phyloP scores from a whole-genome alignment of 2,329 filamentous ascomycete species.

The Claviceps pazoutovae region DNA sequence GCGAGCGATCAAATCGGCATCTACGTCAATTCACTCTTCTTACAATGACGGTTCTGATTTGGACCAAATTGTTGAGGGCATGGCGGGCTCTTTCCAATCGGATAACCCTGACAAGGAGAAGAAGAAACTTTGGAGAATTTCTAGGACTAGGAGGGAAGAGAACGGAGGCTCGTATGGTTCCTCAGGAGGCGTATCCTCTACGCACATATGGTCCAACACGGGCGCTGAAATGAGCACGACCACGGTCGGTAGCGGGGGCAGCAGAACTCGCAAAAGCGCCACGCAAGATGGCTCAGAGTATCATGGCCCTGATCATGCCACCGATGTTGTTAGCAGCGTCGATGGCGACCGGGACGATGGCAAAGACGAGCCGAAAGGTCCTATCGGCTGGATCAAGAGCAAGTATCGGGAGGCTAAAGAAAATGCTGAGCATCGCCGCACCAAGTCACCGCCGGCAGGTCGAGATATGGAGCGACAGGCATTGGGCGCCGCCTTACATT shows the following conservation, averaged over 20 bases:
- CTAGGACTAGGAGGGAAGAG: conserved; percentile 47
- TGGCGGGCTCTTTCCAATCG: conserved; percentile 14
- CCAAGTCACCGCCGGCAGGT: conserved; percentile 39
- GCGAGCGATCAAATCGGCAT: conserved; percentile 57
- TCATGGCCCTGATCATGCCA: conserved; percentile 22
- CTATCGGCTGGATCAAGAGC: conserved; percentile 44
- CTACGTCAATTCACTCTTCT: conserved; percentile 62
- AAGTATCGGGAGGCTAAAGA: conserved; percentile 48
- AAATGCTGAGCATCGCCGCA: conserved; percentile 38
- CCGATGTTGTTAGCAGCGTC: conserved; percentile 25
- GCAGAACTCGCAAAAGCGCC: conserved; percentile 33
- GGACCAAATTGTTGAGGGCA: conserved; percentile 53
- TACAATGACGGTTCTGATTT: conserved; percentile 72
- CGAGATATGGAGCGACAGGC: conserved; percentile 14
- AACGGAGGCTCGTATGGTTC: conserved; percentile 27
- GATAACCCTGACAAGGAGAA: conserved; percentile 50
- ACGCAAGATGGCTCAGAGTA: conserved; percentile 36
- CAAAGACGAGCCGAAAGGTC: conserved; percentile 35
- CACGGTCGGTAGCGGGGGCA: conserved; percentile 50
- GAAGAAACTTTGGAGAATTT: conserved; percentile 59
- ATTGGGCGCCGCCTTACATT: conserved; percentile 16
- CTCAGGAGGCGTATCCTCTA: conserved; percentile 28
- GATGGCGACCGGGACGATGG: conserved; percentile 22
- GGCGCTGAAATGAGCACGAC: conserved; percentile 53
- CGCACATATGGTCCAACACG: conserved; percentile 44